Evolutionary conservation across 1,139 yeast species (phyloP).

Genomic region (Williopsis jadinii): DNA sequence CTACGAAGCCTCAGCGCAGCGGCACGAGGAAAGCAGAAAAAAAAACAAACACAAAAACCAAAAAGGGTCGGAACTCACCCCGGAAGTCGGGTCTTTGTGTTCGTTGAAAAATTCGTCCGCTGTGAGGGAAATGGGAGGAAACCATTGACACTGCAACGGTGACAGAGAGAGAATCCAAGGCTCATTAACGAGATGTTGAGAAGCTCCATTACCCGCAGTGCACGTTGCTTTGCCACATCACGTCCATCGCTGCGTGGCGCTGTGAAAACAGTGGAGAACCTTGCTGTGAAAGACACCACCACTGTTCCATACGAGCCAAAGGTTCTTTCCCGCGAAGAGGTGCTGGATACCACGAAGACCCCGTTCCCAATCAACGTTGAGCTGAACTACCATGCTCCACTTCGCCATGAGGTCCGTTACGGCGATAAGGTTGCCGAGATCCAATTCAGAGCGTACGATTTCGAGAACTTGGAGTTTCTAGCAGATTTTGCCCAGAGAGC

Average conservation of each 20-base stretch:
- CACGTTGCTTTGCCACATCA: conserved; percentile 6
- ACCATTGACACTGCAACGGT: too few species aligned
- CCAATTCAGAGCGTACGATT: conserved; percentile 65
- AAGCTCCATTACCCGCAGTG: not conserved
- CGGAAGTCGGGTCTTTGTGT: too few species aligned
- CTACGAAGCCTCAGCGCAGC: too few species aligned
- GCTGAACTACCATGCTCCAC: conserved; percentile 75
- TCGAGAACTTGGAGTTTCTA: conserved; percentile 64
- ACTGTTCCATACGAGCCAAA: conserved; percentile 18
- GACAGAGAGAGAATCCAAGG: too few species aligned
- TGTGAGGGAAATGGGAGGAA: too few species aligned
- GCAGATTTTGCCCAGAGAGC: conserved; percentile 85
- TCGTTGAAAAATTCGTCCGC: too few species aligned
- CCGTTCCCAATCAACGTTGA: conserved; percentile 83
- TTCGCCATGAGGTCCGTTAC: conserved; percentile 58
- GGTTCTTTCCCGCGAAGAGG: conserved; percentile 19
- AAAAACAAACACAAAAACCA: too few species aligned
- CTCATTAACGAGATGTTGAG: conserved; percentile 1
- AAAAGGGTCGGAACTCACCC: too few species aligned
- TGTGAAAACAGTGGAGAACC: conserved; percentile 7
- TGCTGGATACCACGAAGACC: conserved; percentile 24
- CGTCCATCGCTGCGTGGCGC: conserved; percentile 12
- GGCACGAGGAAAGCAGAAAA: too few species aligned
- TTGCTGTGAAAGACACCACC: conserved; percentile 1
- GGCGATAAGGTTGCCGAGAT: conserved; percentile 70